Conservation (phyloP, 495 filamentous ascomycete species). For the Penicillium egyptiacum region DNA sequence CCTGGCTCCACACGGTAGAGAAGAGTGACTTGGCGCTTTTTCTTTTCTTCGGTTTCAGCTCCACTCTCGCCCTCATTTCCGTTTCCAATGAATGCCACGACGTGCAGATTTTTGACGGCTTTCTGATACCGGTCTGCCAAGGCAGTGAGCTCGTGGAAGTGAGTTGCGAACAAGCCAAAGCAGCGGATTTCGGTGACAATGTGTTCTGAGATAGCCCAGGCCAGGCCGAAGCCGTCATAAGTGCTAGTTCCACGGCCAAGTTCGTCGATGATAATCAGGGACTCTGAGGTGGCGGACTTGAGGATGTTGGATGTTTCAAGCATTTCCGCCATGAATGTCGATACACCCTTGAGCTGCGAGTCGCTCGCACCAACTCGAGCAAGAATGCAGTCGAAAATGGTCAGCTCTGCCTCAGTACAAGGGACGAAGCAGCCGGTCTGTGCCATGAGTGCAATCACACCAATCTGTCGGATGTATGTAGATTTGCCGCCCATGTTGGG, state of each 20-base stretch:
- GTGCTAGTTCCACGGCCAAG: conserved; percentile 97
- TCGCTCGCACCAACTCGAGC: conserved; percentile 94
- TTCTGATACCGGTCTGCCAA: conserved; percentile 79
- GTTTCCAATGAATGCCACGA: conserved; percentile 89
- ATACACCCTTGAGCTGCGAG: conserved; percentile 95
- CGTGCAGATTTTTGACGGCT: conserved; percentile 85
- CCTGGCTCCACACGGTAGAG: conserved; percentile 95
- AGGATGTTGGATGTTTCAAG: conserved; percentile 98
- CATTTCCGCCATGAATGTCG: conserved; percentile 99
- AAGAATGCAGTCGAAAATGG: conserved; percentile 97
- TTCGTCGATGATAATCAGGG: conserved; percentile 97
- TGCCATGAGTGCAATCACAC: conserved; percentile 96
- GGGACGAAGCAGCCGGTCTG: conserved; percentile 97
- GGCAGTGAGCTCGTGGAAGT: conserved; percentile 97
- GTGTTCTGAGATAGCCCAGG: conserved; percentile 98
- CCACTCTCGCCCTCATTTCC: conserved; percentile 28
- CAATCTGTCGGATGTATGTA: conserved; percentile 97
- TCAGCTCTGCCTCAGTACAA: conserved; percentile 83
- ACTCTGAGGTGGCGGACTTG: conserved; percentile 91
- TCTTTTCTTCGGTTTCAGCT: conserved; percentile 41
- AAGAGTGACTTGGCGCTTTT: conserved; percentile 85
- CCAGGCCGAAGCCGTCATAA: conserved; percentile 96
- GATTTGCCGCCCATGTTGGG: conserved; percentile 99
- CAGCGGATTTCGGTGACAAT: conserved; percentile 94
- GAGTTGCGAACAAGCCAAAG: conserved; percentile 92